Evolutionary conservation across 805 yeast species (phyloP), one percentile per base, ranked within the genome.

Genomic region (Starmerella bacillaris): DNA sequence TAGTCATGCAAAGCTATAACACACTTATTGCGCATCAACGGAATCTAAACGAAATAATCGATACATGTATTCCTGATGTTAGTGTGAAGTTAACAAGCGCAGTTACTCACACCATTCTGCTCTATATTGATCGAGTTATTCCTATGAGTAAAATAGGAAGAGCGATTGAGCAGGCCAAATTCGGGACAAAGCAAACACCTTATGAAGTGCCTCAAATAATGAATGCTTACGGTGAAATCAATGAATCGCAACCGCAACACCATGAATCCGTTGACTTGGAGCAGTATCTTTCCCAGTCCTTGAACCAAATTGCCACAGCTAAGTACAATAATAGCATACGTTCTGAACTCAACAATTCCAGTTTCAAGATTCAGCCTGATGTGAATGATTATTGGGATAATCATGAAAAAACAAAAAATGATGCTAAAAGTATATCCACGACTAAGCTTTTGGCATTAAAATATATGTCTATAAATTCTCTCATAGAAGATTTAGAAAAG

Each of bases 51-150:
- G n/a, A 20, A 14, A 14, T 34, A 24, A 2, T 21, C 3, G 33
- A 12, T 9, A 15, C 24, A 2, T 41, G 45, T 28, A 24, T 41
- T 20, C 43, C 45, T 1, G 17, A 4, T 12, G 6, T 27, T 18
- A 37, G 37, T 33, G 21, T 26, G 16, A 20, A 37, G 19, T 34
- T 41, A 3, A 18, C 30, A 4, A 7, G n/a, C 2, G 31, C 38
- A 4, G 2, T 41, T 7, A 11, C 31, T 18, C 21, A 30, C 14
- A 18, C 37, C 11, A 17, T 37, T 6, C 6, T 24, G 2, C 24
- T 31, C 4, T 41, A 37, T 31, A 4, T 37, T 9, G 24, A 5
- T 4, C 36, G 39, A 9, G 37, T 21, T 5, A 37, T 33, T 20
- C 19, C 15, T 11, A 34, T 41, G 12, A 37, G 19, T 20, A 32